Conservation (phyloP, 1,284 basidiomycete species). For the Cystobasidiaceae sp. region DNA sequence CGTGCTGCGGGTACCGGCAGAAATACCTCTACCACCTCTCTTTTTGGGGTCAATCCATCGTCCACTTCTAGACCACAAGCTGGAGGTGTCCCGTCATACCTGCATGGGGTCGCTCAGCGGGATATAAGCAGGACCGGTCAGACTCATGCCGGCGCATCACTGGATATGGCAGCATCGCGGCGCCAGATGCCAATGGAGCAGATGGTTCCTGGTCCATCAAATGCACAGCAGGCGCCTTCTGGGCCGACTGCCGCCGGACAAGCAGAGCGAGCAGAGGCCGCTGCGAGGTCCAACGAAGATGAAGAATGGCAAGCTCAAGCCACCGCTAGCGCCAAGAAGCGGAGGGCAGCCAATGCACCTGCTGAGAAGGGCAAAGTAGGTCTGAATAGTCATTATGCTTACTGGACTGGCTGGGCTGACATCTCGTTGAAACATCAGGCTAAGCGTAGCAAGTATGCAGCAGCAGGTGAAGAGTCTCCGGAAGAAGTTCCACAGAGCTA, state of each 20-base stretch:
- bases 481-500: slow-evolving; percentile 39
- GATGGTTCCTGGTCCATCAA: background rate
- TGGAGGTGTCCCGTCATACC: slow-evolving; percentile 42
- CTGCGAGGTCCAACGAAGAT: slow-evolving; percentile 1
- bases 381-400: background rate
- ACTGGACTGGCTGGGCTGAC: background rate
- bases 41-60: slow-evolving; percentile 33
- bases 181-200: background rate
- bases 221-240: background rate
- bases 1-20: background rate
- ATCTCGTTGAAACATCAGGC: background rate
- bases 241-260: background rate
- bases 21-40: slow-evolving; percentile 11
- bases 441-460: slow-evolving; percentile 9
- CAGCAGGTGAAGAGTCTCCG: slow-evolving; percentile 25
- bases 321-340: slow-evolving; percentile 13
- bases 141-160: background rate
- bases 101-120: slow-evolving; percentile 24
- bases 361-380: slow-evolving; percentile 37
- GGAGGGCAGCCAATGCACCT: background rate
- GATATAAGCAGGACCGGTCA: slow-evolving; percentile 3
- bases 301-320: slow-evolving; percentile 15
- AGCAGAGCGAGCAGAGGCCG: background rate
- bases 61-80: slow-evolving; percentile 42
- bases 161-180: slow-evolving; percentile 16